Conservation (phyloP, 1,284 basidiomycete genomes). For the Singerocomus inundabilis region DNA sequence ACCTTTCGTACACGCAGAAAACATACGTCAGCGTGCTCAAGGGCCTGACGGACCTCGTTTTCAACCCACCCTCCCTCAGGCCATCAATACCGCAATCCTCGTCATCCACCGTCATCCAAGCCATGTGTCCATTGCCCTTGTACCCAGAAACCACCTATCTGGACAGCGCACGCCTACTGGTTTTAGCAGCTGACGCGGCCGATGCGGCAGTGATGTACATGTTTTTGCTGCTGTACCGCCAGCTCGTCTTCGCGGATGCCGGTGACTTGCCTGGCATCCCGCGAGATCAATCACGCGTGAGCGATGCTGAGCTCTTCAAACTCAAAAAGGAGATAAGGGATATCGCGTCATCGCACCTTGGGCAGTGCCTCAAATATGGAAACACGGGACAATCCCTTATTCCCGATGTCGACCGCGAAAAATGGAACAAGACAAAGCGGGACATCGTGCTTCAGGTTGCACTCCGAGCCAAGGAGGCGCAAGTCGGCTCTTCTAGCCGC, state of each 20-base stretch:
- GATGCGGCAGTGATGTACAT: constrained; percentile 79
- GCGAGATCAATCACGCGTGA: constrained; percentile 36
- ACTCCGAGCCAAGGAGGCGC: constrained; percentile 52
- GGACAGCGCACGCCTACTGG: constrained; percentile 72
- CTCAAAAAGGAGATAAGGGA: constrained; percentile 78
- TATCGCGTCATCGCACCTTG: constrained; percentile 62
- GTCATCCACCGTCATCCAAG: constrained; percentile 35
- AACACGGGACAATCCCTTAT: constrained; percentile 21
- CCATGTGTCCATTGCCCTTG: constrained; percentile 39
- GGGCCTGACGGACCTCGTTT: constrained; percentile 71
- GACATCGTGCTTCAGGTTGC: constrained; percentile 69
- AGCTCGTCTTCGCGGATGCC: constrained; percentile 55
- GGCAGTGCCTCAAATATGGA: constrained; percentile 49
- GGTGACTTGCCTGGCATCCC: constrained; percentile 21
- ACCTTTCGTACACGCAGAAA: constrained; percentile 51
- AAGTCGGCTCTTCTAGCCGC: constrained; percentile 18
- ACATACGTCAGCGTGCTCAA: constrained; percentile 57
- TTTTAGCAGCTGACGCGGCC: constrained; percentile 69
- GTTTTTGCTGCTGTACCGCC: constrained; percentile 78
- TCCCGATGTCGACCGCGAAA: constrained; percentile 40
- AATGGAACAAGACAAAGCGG: constrained; percentile 50
- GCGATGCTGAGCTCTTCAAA: constrained; percentile 50
- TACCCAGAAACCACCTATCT: constrained; percentile 86
- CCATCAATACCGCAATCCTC: constrained; percentile 26
- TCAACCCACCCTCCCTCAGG: constrained; percentile 51